phyloP scores from a whole-genome alignment of 805 yeast species.

The Saturnispora halmiae region DNA sequence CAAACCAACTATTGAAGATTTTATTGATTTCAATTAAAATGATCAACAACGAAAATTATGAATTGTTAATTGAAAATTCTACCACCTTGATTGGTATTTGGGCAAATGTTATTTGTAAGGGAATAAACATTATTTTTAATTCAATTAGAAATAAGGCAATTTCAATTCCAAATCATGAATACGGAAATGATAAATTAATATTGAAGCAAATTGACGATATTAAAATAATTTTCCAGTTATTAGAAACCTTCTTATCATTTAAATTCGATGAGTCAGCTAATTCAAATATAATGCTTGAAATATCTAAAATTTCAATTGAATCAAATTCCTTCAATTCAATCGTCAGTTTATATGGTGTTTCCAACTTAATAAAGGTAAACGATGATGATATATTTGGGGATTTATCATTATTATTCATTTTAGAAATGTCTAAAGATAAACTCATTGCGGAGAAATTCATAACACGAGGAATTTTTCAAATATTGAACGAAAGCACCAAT shows the following conservation, averaged over 20 bases:
- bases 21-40: constrained; percentile 40
- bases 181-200: constrained; percentile 29
- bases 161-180: constrained; percentile 30
- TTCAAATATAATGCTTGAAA: constrained; percentile 35
- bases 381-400: constrained; percentile 68
- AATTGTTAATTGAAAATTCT: constrained; percentile 37
- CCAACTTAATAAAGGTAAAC: constrained; percentile 51
- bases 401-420: constrained; percentile 54
- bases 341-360: constrained; percentile 55
- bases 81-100: constrained; percentile 49
- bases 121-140: constrained; percentile 50
- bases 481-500: constrained; percentile 65
- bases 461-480: constrained; percentile 53
- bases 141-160: constrained; percentile 51
- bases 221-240: constrained; percentile 51
- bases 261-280: too few species aligned
- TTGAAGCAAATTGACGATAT: constrained; percentile 56
- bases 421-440: constrained; percentile 55
- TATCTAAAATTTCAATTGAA: constrained; percentile 45
- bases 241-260: constrained; percentile 46
- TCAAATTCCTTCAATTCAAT: constrained; percentile 55
- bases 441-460: constrained; percentile 60
- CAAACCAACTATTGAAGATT: constrained; percentile 55
- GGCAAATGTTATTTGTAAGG: constrained; percentile 54
- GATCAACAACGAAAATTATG: constrained; percentile 29